Conservation (phyloP, 768 basidiomycete species). For the Thelephora aurantiotincta region DNA sequence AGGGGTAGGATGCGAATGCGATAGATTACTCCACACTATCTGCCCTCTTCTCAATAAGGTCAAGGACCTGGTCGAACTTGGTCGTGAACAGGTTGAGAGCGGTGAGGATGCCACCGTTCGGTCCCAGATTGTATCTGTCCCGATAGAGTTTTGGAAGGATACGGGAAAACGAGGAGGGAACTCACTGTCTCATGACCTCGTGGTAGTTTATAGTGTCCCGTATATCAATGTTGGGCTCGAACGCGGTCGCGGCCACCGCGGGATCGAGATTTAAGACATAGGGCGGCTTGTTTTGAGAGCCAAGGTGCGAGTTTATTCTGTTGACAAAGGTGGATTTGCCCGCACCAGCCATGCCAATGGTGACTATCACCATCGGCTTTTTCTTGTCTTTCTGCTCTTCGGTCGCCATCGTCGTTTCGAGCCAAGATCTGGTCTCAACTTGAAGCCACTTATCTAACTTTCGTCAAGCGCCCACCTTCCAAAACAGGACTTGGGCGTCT, state of each 20-base stretch:
- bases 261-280: slow-evolving; percentile 98
- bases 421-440: no score
- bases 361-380: slow-evolving; percentile 74
- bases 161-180: slow-evolving; percentile 17
- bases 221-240: slow-evolving; percentile 95
- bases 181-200: slow-evolving; percentile 99
- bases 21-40: slow-evolving; percentile 69
- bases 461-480: no score
- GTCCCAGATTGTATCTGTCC: slow-evolving; percentile 87
- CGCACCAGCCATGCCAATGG: slow-evolving; percentile 93
- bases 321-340: slow-evolving; percentile 98
- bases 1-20: background rate
- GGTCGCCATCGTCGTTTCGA: no score
- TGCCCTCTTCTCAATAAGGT: slow-evolving; percentile 81
- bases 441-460: no score
- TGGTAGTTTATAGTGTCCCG: slow-evolving; percentile 94
- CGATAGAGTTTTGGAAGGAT: background rate
- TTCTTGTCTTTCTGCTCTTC: slow-evolving; percentile 15
- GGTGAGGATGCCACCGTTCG: slow-evolving; percentile 95
- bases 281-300: slow-evolving; percentile 52
- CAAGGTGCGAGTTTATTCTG: slow-evolving; percentile 84
- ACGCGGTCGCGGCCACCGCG: slow-evolving; percentile 82
- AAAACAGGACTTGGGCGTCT: no score
- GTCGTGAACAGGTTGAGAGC: slow-evolving; percentile 97
- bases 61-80: slow-evolving; percentile 94